A percentile compares a stretch with the other conserved stretches of the same genome.
phyloP scores from a whole-genome alignment of 768 basidiomycete genomes.

The Auricularia sp. region DNA sequence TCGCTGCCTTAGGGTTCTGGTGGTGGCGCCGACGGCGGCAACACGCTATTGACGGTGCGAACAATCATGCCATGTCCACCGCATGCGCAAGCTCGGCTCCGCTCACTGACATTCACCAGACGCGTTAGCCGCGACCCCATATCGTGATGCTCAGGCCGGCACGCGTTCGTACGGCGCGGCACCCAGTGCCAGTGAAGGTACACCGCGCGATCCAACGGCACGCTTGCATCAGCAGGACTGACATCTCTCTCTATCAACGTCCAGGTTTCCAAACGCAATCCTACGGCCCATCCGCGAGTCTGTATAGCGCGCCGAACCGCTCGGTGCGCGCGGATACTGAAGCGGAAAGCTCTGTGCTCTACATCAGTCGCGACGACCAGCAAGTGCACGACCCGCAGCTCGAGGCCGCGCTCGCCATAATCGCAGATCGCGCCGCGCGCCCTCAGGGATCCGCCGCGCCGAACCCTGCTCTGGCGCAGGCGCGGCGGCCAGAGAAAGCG shows the following conservation, averaged over 20 bases:
- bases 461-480: not conserved
- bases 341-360: not conserved
- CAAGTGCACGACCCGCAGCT: not conserved
- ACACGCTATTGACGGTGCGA: not conserved
- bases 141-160: too few species aligned
- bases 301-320: not conserved
- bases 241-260: too few species aligned
- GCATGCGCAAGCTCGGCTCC: not conserved
- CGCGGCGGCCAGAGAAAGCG: not conserved
- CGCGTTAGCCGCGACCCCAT: too few species aligned
- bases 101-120: not conserved
- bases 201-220: too few species aligned
- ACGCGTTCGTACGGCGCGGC: too few species aligned
- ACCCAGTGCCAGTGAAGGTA: too few species aligned
- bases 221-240: too few species aligned
- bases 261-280: too few species aligned
- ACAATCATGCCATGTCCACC: not conserved
- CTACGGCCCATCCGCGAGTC: too few species aligned
- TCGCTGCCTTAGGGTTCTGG: not conserved
- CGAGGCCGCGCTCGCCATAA: not conserved
- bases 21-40: not conserved
- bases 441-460: not conserved
- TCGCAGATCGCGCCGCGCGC: not conserved
- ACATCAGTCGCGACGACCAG: not conserved
- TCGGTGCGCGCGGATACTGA: not conserved